A percentile compares a stretch with the other conserved stretches of the same genome.
phyloP scores from a whole-genome alignment of 1,284 basidiomycete species.

The Chalciporus sp. region DNA sequence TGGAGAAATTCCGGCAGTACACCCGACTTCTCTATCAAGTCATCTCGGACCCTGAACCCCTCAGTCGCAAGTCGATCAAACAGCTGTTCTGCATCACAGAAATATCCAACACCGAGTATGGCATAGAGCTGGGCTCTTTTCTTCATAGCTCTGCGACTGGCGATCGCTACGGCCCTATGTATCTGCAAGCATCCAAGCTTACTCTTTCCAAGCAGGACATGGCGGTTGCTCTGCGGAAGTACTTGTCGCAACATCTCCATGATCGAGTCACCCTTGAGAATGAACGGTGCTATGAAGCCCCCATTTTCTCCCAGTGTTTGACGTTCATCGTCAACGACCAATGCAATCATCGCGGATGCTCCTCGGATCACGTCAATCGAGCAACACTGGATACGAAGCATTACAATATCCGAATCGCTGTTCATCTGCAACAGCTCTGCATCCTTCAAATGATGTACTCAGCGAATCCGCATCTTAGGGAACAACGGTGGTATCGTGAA shows the following conservation, averaged over 20 bases:
- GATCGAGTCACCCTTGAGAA: slow-evolving; percentile 40
- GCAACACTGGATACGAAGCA: slow-evolving; percentile 29
- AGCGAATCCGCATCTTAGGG: slow-evolving; percentile 9
- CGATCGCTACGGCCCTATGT: slow-evolving; percentile 3
- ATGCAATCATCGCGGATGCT: slow-evolving; percentile 43
- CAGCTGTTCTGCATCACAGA: slow-evolving; percentile 43
- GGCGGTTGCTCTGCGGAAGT: slow-evolving; percentile 15
- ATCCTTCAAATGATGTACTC: slow-evolving; percentile 42
- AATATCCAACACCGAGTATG: slow-evolving; percentile 30
- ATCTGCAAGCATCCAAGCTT: neutral
- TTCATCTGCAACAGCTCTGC: slow-evolving; percentile 50
- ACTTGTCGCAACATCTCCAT: slow-evolving; percentile 33
- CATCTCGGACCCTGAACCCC: slow-evolving; percentile 31
- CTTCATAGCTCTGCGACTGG: slow-evolving; percentile 17
- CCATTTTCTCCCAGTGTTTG: slow-evolving; percentile 45
- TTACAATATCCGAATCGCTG: slow-evolving; percentile 43
- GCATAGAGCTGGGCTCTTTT: slow-evolving; percentile 30
- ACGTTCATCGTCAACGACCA: slow-evolving; percentile 32
- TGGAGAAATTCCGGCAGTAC: slow-evolving; percentile 42
- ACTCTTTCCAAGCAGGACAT: slow-evolving; percentile 11
- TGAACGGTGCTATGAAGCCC: slow-evolving; percentile 30
- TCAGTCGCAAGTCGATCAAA: slow-evolving; percentile 24
- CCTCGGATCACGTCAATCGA: slow-evolving; percentile 38
- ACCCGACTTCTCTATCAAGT: slow-evolving; percentile 36
- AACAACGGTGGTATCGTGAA: neutral